phyloP scores from a whole-genome alignment of 371 early-diverging fungal genomes.

The Neoconidiobolus thromboides region DNA sequence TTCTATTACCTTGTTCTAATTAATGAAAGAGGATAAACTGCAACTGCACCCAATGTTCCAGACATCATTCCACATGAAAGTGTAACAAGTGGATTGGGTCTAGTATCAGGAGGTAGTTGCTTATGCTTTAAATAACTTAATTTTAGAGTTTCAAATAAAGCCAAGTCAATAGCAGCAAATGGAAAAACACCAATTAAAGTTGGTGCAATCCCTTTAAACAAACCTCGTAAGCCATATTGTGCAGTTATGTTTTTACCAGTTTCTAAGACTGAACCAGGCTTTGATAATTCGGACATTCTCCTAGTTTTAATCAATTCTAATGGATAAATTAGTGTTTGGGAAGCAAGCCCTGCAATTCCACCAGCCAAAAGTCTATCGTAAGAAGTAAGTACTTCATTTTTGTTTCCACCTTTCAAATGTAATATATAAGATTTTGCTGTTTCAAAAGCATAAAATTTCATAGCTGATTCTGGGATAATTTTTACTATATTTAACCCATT shows the following conservation, averaged over 20 bases:
- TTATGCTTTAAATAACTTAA: slow-evolving; percentile 34
- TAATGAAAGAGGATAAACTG: slow-evolving; percentile 62
- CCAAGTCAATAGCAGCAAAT: slow-evolving; percentile 61
- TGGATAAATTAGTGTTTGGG: slow-evolving; percentile 61
- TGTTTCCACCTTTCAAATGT: slow-evolving; percentile 20
- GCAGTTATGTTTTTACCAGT: slow-evolving; percentile 37
- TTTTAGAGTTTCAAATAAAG: slow-evolving; percentile 58
- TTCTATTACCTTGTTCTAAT: slow-evolving; percentile 47
- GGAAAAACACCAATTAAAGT: slow-evolving; percentile 59
- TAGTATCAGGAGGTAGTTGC: slow-evolving; percentile 18
- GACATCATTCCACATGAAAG: slow-evolving; percentile 55
- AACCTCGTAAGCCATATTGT: slow-evolving; percentile 36
- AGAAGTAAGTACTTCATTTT: not conserved
- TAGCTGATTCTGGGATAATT: slow-evolving; percentile 58
- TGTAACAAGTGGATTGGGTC: slow-evolving; percentile 14
- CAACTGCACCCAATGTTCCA: slow-evolving; percentile 45
- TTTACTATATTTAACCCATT: slow-evolving; percentile 66
- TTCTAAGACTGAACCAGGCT: not conserved
- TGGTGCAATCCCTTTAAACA: slow-evolving; percentile 52
- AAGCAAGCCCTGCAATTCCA: slow-evolving; percentile 56
- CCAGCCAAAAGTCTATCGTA: slow-evolving; percentile 45
- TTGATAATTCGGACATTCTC: slow-evolving; percentile 37
- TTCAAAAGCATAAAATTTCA: slow-evolving; percentile 58
- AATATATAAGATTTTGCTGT: slow-evolving; percentile 25
- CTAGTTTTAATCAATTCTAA: slow-evolving; percentile 60